Percentiles rank a stretch among this genome's conserved stretches.
Evolutionary conservation across 352 stramenopile genomes (phyloP).

Genomic region (Phytophthora tentaculata): DNA sequence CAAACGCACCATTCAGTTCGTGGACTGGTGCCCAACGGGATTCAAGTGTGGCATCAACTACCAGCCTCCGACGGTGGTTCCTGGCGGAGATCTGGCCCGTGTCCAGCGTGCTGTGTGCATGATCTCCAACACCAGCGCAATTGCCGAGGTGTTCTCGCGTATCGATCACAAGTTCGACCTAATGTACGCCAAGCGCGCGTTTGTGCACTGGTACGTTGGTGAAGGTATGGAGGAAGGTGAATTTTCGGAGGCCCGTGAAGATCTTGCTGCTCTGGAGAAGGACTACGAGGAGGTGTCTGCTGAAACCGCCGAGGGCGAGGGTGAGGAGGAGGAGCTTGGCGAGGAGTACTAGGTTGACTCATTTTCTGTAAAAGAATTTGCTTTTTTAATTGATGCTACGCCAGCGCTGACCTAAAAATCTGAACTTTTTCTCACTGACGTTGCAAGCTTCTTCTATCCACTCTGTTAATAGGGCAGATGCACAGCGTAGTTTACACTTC

Average conservation of each 20-base stretch:
- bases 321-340: slow-evolving; percentile 93
- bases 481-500: no score
- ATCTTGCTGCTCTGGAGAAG: slow-evolving; percentile 66
- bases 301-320: slow-evolving; percentile 96
- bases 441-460: no score
- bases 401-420: no score
- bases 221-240: slow-evolving; percentile 99
- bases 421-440: no score
- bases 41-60: slow-evolving; percentile 98
- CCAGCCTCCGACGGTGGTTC: slow-evolving; percentile 96
- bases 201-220: slow-evolving; percentile 99
- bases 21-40: slow-evolving; percentile 97
- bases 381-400: no score
- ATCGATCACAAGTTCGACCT: slow-evolving; percentile 99
- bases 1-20: slow-evolving; percentile 98
- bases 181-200: slow-evolving; percentile 99
- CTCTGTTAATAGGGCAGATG: no score
- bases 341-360: slow-evolving; percentile 87
- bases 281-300: slow-evolving; percentile 99
- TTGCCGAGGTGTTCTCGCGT: slow-evolving; percentile 97
- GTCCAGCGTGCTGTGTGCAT: slow-evolving; percentile 99
- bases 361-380: background rate
- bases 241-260: slow-evolving; percentile 99
- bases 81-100: slow-evolving; percentile 95
- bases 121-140: slow-evolving; percentile 99